Evolutionary conservation across 176 grass and related monocot genomes (phyloP).

Genomic region (Poa annua): DNA sequence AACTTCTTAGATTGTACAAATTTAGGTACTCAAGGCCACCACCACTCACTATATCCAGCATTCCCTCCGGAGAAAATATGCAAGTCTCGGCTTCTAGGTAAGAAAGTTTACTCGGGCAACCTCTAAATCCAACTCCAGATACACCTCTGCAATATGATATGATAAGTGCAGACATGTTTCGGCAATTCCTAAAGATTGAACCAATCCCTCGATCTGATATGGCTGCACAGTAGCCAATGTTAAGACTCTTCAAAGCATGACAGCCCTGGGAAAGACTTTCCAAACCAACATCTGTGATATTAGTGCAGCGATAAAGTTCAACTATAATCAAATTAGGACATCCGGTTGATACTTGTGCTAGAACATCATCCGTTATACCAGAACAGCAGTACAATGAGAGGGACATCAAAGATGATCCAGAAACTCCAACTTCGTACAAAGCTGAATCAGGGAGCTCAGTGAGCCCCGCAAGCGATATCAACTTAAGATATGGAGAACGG

Average conservation of each 20-base stretch:
- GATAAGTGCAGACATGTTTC: slow-evolving; percentile 57
- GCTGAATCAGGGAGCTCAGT: slow-evolving; percentile 68
- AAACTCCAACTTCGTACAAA: slow-evolving; percentile 46
- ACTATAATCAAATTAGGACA: slow-evolving; percentile 81
- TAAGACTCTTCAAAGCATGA: slow-evolving; percentile 69
- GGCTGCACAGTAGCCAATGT: slow-evolving; percentile 54
- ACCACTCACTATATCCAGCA: slow-evolving; percentile 53
- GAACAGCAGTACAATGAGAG: slow-evolving; percentile 89
- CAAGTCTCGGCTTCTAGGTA: slow-evolving; percentile 90
- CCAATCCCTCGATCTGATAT: slow-evolving; percentile 78
- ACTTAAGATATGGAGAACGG: slow-evolving; percentile 58
- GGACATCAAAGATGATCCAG: slow-evolving; percentile 58
- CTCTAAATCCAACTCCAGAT: slow-evolving; percentile 71
- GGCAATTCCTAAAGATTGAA: slow-evolving; percentile 56
- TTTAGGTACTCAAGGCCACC: slow-evolving; percentile 75
- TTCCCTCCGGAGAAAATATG: slow-evolving; percentile 65
- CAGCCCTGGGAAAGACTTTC: slow-evolving; percentile 66
- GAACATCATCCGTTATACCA: slow-evolving; percentile 66
- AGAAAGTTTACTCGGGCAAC: slow-evolving; percentile 57
- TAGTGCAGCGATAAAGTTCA: slow-evolving; percentile 72
- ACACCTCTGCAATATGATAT: slow-evolving; percentile 69
- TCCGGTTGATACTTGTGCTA: slow-evolving; percentile 53
- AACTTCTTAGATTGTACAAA: slow-evolving; percentile 61
- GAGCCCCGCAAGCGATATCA: slow-evolving; percentile 64
- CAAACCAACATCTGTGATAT: slow-evolving; percentile 74